These are phyloP conservation scores for Darksidea phi DNA, from an alignment of 495 filamentous ascomycete genomes.

Conservation along the genomic window DNA sequence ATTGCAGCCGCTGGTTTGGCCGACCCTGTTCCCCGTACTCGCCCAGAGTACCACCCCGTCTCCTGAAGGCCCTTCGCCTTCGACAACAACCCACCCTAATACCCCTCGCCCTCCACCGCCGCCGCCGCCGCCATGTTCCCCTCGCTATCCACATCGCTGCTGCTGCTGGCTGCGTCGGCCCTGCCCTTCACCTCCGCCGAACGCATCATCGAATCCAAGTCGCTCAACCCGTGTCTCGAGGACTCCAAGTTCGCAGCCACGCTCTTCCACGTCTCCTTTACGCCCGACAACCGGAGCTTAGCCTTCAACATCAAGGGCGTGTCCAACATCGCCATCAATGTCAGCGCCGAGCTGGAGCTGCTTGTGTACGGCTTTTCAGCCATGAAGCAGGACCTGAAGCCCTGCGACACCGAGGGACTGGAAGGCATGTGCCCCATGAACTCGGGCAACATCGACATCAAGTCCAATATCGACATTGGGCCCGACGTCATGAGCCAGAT, in stretches of 20 bases:
- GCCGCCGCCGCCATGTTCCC: constrained; percentile 30
- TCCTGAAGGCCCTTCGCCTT: constrained; percentile 20
- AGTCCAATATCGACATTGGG: constrained; percentile 63
- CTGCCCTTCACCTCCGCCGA: constrained; percentile 40
- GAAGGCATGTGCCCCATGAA: constrained; percentile 91
- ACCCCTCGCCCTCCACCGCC: constrained; percentile 1
- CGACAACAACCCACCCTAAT: neutral
- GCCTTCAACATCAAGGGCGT: constrained; percentile 76
- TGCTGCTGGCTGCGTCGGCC: constrained; percentile 30
- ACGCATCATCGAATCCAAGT: constrained; percentile 42
- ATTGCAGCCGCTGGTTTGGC: constrained; percentile 32
- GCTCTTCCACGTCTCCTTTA: constrained; percentile 77
- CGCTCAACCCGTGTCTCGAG: constrained; percentile 45
- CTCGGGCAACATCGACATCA: constrained; percentile 73
- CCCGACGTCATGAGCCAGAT: constrained; percentile 59
- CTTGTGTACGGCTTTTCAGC: constrained; percentile 79
- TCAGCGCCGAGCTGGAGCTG: constrained; percentile 73
- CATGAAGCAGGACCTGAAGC: constrained; percentile 64
- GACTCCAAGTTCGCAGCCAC: constrained; percentile 84
- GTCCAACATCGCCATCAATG: constrained; percentile 81
- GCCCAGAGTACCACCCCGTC: constrained; percentile 15
- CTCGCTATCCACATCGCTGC: constrained; percentile 26
- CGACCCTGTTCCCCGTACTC: constrained; percentile 25
- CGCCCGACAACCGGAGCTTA: constrained; percentile 69
- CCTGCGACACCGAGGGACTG: constrained; percentile 65